Evolutionary conservation across 352 stramenopile species (phyloP), one percentile per base, ranked within the genome.

Genomic region (Pythium oligandrum): DNA sequence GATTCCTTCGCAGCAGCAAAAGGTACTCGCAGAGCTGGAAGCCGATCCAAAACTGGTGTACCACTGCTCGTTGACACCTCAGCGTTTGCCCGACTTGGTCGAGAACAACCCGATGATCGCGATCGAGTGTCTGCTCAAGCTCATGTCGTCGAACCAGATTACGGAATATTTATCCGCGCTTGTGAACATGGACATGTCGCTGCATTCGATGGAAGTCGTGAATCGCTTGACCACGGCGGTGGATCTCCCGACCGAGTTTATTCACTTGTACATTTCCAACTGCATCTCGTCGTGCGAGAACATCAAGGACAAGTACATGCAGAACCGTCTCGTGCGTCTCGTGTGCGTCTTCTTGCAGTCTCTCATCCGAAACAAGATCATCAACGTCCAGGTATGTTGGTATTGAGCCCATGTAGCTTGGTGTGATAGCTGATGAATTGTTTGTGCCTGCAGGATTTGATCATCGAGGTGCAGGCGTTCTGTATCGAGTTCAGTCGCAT

Each of bases 401-500:
- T 17, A 30, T 34, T 55, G 4, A 17, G 33, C 33, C 4, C 38
- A 30, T n/a, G 5, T 5, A 37, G 6, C 6, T 2, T 51, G 34
- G 43, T 6, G 30, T 56, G 36, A 50, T 17, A 57, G 8, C 43
- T 75, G 58, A 75, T 48, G 26, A 31, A 60, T 26, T 38, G 38
- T 40, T 55, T 67, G 33, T 53, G 32, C 46, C 47, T 48, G 52
- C 57, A 97, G 76, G 96, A 98, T 70, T 82, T 99, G 63, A 98
- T 98, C 71, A 98, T 98, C 71, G 96, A 99, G 69, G 90, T 99
- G 39, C 96, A 99, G 70, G 90, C 96, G 57, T 99, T 99, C 79
- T 99, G 97, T 79, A 98, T 99, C 66, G 94, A 99, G 73, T 99
- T 99, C 84, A 98, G 91, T 69, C 84, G 95, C 45, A 98, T 99